Conservation (phyloP, 805 yeast species). For the Suhomyces canberraensis region DNA sequence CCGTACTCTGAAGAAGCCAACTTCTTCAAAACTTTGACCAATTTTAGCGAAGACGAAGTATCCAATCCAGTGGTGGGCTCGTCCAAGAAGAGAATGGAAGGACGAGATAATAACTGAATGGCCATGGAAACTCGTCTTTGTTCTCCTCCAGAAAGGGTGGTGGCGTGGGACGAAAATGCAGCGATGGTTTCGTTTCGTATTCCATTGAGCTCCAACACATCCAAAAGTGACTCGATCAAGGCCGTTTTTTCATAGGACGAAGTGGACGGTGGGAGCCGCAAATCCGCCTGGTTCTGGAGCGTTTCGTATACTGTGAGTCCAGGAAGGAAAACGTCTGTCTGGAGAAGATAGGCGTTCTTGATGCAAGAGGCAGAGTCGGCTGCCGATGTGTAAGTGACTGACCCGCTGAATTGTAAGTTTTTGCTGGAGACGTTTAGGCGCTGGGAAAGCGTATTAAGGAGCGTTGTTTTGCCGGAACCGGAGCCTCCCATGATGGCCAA, state of each 20-base stretch:
- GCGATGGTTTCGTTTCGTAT: conserved; percentile 60
- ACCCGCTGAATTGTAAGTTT: conserved; percentile 42
- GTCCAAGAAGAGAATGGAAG: conserved; percentile 73
- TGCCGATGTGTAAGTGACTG: conserved; percentile 28
- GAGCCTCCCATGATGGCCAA: conserved; percentile 86
- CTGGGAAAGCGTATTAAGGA: conserved; percentile 63
- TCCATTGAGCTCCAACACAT: conserved; percentile 63
- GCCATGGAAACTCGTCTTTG: conserved; percentile 75
- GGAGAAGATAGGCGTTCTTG: conserved; percentile 63
- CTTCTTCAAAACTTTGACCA: conserved; percentile 58
- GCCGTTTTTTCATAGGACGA: conserved; percentile 40
- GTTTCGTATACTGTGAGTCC: conserved; percentile 73
- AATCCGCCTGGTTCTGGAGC: conserved; percentile 64
- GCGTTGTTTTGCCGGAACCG: conserved; percentile 83
- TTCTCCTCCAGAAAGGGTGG: conserved; percentile 82
- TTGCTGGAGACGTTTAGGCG: conserved; percentile 41
- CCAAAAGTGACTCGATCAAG: conserved; percentile 58
- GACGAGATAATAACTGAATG: conserved; percentile 71
- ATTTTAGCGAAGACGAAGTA: conserved; percentile 66
- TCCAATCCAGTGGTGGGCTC: conserved; percentile 90
- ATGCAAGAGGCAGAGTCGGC: conserved; percentile 9
- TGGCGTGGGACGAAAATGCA: conserved; percentile 43
- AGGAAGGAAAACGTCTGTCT: conserved; percentile 70
- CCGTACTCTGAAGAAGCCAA: conserved; percentile 48
- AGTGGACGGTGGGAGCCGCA: conserved; percentile 53